Evolutionary conservation across 192 early-diverging fungal species (phyloP), one percentile per base, ranked within the genome.

Genomic region (Backusella tarrabulga): DNA sequence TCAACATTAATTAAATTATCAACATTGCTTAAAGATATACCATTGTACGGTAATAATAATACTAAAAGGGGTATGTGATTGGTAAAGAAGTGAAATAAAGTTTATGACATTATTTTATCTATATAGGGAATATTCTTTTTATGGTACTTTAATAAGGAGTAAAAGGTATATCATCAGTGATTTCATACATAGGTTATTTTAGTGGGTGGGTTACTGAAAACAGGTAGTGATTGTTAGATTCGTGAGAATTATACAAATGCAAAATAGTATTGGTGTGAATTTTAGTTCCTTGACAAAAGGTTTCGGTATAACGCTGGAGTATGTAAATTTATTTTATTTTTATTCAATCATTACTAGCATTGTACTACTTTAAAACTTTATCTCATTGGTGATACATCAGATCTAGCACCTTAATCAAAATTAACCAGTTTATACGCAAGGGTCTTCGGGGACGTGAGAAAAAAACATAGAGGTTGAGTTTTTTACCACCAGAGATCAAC

Each of bases 331-430:
- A 44, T 44, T 12, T 11, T 40, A 15, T 50, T 50, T 50, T 50
- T 50, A 50, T 63, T 63, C 56, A 63, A 29, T 63, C 26, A 29
- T 26, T 63, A 14, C 29, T 63, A 63, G 56, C 26, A 29, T 63
- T 63, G 56, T 63, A 63, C 56, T 26, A 63, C 56, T 29, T 23
- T 29, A 63, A 63, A 63, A 63, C 56, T 29, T 63, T 63, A 63
- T 63, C 56, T 63, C 56, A 63, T 63, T 63, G 56, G 56, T 63
- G 56, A 29, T 29, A 63, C 56, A 63, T 63, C 56, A 63, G 26
- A 63, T 63, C 56, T 63, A 63, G 56, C 26, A 63, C 7, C 11
- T 63, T 63, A 63, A 63, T 63, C 26, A 9, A 63, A 63, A 63
- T 29, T 63, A 29, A 63, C 26, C 56, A 63, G 26, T 29, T 12